A percentile compares a stretch with the other conserved stretches of the same genome.
Evolutionary conservation across 1,139 yeast genomes (phyloP).

Genomic region (Taiozyma sp.): DNA sequence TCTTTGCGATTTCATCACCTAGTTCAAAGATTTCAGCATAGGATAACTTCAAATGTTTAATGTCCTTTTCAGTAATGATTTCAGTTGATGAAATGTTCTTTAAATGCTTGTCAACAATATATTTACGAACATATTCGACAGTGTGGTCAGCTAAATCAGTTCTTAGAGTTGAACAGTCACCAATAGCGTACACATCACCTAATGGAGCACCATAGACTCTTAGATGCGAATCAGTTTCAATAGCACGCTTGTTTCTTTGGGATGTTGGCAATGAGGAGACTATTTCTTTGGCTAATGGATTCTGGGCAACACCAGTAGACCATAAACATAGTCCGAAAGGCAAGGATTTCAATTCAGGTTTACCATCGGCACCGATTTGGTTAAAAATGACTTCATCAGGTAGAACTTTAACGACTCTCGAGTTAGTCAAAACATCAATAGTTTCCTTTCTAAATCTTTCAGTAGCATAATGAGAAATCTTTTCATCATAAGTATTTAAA

Average conservation of each 20-base stretch:
- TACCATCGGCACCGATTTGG: conserved; percentile 40
- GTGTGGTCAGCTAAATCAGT: conserved; percentile 53
- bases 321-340: conserved; percentile 61
- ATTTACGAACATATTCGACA: conserved; percentile 39
- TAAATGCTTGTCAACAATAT: conserved; percentile 36
- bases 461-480: conserved; percentile 57
- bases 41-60: conserved; percentile 37
- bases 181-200: conserved; percentile 64
- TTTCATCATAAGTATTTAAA: conserved; percentile 58
- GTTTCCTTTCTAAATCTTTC: conserved; percentile 52
- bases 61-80: conserved; percentile 37
- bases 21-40: conserved; percentile 43
- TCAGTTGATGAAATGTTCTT: conserved; percentile 28
- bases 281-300: conserved; percentile 48
- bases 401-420: conserved; percentile 52
- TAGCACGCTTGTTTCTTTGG: conserved; percentile 55
- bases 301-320: conserved; percentile 66
- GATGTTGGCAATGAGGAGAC: conserved; percentile 36
- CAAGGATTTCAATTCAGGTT: conserved; percentile 38
- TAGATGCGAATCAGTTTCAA: conserved; percentile 63
- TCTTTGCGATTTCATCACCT: conserved; percentile 39
- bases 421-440: conserved; percentile 53
- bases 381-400: conserved; percentile 50
- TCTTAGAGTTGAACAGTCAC: conserved; percentile 62
- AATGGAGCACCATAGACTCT: conserved; percentile 57